Percentiles rank a stretch among this genome's conserved stretches.
These are phyloP conservation scores for Sisymbrium irio DNA, from an alignment of 345 rosid genomes.

Conservation along the genomic window DNA sequence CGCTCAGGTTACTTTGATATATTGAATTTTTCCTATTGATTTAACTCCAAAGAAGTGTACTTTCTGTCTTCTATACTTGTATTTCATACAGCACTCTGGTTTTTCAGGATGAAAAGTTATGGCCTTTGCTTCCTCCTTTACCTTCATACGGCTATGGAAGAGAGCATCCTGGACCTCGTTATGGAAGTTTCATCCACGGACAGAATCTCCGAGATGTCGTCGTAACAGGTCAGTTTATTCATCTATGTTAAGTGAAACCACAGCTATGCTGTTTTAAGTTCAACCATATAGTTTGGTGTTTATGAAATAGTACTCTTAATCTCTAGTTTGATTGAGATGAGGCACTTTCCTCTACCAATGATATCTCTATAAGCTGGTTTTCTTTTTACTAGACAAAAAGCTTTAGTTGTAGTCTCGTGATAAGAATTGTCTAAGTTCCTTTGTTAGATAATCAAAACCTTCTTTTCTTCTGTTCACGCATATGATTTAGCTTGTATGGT, in stretches of 20 bases:
- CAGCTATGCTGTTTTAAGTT: background rate
- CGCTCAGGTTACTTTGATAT: slow-evolving; percentile 53
- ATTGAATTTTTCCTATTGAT: background rate
- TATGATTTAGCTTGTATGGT: background rate
- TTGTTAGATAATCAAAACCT: background rate
- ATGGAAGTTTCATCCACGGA: slow-evolving; percentile 70
- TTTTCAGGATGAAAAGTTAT: slow-evolving; percentile 51
- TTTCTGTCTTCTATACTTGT: background rate
- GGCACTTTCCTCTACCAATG: background rate
- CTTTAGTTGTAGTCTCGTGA: background rate
- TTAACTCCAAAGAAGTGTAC: background rate
- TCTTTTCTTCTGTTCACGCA: background rate
- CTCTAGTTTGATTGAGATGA: background rate
- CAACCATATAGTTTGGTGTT: too few relatives aligned
- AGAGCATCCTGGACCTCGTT: slow-evolving; percentile 68
- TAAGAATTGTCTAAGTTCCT: background rate
- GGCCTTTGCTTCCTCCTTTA: slow-evolving; percentile 70
- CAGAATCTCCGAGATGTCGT: slow-evolving; percentile 71
- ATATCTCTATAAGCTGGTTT: background rate
- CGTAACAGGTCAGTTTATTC: slow-evolving; percentile 47
- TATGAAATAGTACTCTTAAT: too few relatives aligned
- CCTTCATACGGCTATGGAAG: slow-evolving; percentile 73
- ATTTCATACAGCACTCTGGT: background rate
- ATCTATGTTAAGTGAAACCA: background rate
- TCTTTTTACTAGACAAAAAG: too few relatives aligned